Evolutionary conservation across 148 eudicot species (phyloP).

Genomic region (Selenicereus undatus): DNA sequence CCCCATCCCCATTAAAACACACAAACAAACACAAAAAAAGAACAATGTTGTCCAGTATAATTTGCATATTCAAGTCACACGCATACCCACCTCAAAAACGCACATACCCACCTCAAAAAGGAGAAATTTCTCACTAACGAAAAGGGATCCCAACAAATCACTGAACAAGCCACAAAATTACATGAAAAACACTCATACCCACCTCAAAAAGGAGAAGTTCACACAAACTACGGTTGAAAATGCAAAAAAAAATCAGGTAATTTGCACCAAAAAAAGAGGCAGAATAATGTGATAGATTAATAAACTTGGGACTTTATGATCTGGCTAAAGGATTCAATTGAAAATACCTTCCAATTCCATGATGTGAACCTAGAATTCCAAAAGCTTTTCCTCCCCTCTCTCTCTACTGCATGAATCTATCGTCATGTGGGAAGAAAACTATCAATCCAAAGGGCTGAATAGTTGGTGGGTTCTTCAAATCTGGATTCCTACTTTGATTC

Average conservation of each 20-base stretch:
- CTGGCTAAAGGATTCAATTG: neutral
- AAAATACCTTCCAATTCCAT: neutral
- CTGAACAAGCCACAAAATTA: neutral
- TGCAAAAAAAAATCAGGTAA: neutral
- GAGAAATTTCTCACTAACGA: conserved; percentile 4
- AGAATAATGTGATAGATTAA: neutral
- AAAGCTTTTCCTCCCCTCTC: neutral
- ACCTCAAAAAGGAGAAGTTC: neutral
- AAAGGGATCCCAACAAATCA: conserved; percentile 12
- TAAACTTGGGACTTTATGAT: neutral
- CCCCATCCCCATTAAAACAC: neutral
- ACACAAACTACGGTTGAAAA: neutral
- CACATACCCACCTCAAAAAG: too few relatives aligned
- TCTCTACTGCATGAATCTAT: neutral
- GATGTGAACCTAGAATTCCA: neutral
- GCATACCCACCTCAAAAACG: neutral
- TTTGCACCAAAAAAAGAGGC: neutral
- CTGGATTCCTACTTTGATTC: neutral
- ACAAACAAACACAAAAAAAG: neutral
- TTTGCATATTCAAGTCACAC: neutral
- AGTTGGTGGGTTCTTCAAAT: neutral
- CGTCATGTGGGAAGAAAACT: neutral
- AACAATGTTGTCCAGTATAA: neutral
- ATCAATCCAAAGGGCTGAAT: neutral
- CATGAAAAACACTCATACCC: conserved; percentile 14